Conservation (phyloP, 805 yeast genomes). For the Candida sphagnicola region DNA sequence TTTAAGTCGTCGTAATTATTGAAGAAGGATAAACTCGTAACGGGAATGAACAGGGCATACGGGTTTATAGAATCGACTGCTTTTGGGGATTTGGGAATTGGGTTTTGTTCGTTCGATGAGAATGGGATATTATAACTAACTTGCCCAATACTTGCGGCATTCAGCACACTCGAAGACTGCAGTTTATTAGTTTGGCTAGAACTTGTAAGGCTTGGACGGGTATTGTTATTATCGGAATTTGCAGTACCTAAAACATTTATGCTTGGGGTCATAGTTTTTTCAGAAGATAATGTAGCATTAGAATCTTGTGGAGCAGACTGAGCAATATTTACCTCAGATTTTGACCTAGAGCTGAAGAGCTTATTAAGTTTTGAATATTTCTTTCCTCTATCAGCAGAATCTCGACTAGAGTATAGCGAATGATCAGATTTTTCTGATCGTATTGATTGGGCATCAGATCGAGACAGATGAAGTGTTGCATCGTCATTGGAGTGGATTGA, state of each 20-base stretch:
- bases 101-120: neutral
- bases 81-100: neutral
- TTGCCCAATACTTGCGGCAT: neutral
- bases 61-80: neutral
- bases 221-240: neutral
- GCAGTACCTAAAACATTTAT: neutral
- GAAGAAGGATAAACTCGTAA: slow-evolving; percentile 19
- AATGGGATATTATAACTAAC: neutral
- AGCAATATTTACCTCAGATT: neutral
- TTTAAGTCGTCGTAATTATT: slow-evolving; percentile 23
- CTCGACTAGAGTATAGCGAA: neutral
- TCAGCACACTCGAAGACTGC: neutral
- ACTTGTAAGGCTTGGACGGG: neutral
- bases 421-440: neutral
- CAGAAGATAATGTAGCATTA: neutral
- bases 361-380: neutral
- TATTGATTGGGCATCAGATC: neutral
- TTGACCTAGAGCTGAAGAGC: neutral
- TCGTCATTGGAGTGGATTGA: neutral
- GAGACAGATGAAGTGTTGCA: neutral
- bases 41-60: slow-evolving; percentile 15
- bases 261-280: neutral
- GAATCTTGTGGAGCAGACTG: too few relatives aligned
- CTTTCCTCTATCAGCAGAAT: neutral
- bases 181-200: neutral